These are phyloP conservation scores for Mallotus nudiflorus DNA, from an alignment of 345 rosid genomes.

Conservation along the genomic window DNA sequence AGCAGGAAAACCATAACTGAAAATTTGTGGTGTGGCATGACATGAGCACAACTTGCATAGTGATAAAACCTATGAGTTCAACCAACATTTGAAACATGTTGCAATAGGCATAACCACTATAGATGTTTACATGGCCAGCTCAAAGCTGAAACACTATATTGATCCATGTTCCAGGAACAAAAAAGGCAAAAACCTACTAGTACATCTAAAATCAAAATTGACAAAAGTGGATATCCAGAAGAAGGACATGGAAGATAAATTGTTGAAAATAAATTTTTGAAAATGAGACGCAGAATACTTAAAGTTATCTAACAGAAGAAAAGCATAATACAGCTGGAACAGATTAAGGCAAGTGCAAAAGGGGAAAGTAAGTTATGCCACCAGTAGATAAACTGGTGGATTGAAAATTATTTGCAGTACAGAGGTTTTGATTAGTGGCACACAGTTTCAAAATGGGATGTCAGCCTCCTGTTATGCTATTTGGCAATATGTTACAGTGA, in stretches of 20 bases:
- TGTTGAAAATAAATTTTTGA: not conserved
- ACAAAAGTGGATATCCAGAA: not conserved
- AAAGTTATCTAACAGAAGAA: not conserved
- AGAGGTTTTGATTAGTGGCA: not conserved
- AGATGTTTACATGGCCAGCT: not conserved
- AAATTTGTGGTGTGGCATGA: conserved; percentile 8
- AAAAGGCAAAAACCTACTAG: not conserved
- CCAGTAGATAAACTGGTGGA: not conserved
- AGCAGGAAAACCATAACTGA: not conserved
- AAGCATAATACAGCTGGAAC: not conserved
- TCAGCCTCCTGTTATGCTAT: no score
- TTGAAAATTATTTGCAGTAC: not conserved
- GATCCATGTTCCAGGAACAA: not conserved
- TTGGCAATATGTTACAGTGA: no score
- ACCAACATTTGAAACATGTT: not conserved
- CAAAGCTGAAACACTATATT: not conserved
- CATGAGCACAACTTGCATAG: not conserved
- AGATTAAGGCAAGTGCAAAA: not conserved
- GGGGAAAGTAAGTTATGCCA: not conserved
- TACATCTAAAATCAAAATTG: not conserved
- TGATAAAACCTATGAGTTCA: not conserved
- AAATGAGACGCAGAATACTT: not conserved
- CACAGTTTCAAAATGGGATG: no score
- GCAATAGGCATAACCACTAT: not conserved
- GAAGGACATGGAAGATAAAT: not conserved